phyloP scores from a whole-genome alignment of 2,329 filamentous ascomycete genomes.

The Sporothrix pseudoabietina region DNA sequence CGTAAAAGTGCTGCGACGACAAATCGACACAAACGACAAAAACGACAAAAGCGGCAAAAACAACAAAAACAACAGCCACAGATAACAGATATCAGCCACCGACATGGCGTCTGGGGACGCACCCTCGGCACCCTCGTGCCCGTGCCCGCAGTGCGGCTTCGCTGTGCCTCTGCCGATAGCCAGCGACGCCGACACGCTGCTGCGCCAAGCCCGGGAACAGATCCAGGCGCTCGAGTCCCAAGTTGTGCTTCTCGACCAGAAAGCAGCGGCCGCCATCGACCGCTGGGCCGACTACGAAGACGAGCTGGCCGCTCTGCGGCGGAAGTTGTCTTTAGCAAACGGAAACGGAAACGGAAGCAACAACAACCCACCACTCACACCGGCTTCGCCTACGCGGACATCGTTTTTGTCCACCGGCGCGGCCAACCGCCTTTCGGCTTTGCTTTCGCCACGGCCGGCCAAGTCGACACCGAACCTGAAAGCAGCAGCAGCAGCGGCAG shows the following conservation, averaged over 20 bases:
- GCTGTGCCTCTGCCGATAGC: neutral
- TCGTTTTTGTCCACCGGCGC: slow-evolving; percentile 53
- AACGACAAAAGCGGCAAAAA: neutral
- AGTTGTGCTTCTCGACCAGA: slow-evolving; percentile 69
- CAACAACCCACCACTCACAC: slow-evolving; percentile 36
- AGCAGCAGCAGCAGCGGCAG: slow-evolving; percentile 26
- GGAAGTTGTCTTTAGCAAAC: slow-evolving; percentile 35
- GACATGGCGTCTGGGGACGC: slow-evolving; percentile 12
- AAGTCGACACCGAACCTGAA: slow-evolving; percentile 50
- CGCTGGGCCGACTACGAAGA: slow-evolving; percentile 80
- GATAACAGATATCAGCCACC: neutral
- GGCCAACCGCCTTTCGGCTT: slow-evolving; percentile 49
- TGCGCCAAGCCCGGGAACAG: slow-evolving; percentile 59
- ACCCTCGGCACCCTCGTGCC: slow-evolving; percentile 11
- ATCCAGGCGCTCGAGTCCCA: slow-evolving; percentile 72
- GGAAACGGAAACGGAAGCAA: neutral
- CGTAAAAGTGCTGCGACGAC: neutral
- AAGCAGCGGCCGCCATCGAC: slow-evolving; percentile 65
- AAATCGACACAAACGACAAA: neutral
- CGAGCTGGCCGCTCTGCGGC: slow-evolving; percentile 64
- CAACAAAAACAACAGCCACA: neutral
- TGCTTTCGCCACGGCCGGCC: slow-evolving; percentile 47
- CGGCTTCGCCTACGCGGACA: slow-evolving; percentile 43
- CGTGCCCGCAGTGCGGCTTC: slow-evolving; percentile 34
- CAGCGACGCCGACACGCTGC: slow-evolving; percentile 39